Percentiles rank a stretch among this genome's conserved stretches.
Conservation (phyloP, 768 basidiomycete genomes). For the Suillus decipiens region DNA sequence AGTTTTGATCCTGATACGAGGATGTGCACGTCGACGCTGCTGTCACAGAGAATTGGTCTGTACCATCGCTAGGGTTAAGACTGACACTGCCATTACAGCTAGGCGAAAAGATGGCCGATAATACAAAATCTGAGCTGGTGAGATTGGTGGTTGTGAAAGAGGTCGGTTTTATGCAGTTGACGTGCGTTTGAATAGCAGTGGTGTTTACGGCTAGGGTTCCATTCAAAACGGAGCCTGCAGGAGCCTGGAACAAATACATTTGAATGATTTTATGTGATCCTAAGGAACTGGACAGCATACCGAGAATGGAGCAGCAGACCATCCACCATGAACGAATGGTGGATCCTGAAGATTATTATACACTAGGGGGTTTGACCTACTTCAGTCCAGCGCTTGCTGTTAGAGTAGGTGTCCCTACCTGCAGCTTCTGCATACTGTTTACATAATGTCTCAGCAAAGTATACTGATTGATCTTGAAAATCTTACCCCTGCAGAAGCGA, state of each 20-base stretch:
- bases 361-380: slow-evolving; percentile 18
- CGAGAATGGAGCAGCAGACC: slow-evolving; percentile 56
- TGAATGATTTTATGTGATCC: not conserved
- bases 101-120: slow-evolving; percentile 46
- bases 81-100: slow-evolving; percentile 44
- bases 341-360: slow-evolving; percentile 52
- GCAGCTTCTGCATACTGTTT: slow-evolving; percentile 37
- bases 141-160: slow-evolving; percentile 26
- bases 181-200: slow-evolving; percentile 44
- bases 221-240: slow-evolving; percentile 45
- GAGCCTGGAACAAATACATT: slow-evolving; percentile 37
- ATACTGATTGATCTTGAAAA: not conserved
- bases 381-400: not conserved
- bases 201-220: slow-evolving; percentile 55
- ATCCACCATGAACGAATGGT: slow-evolving; percentile 51
- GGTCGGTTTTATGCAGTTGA: slow-evolving; percentile 48
- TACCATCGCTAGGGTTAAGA: slow-evolving; percentile 41
- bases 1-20: slow-evolving; percentile 34
- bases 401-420: slow-evolving; percentile 16
- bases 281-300: slow-evolving; percentile 31
- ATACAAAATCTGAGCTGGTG: slow-evolving; percentile 31
- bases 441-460: slow-evolving; percentile 23
- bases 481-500: slow-evolving; percentile 60
- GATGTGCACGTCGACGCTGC: slow-evolving; percentile 35
- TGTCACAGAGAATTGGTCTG: slow-evolving; percentile 52